These are phyloP conservation scores for Fusarium clavum DNA, from an alignment of 2,329 filamentous ascomycete genomes.

Conservation along the genomic window DNA sequence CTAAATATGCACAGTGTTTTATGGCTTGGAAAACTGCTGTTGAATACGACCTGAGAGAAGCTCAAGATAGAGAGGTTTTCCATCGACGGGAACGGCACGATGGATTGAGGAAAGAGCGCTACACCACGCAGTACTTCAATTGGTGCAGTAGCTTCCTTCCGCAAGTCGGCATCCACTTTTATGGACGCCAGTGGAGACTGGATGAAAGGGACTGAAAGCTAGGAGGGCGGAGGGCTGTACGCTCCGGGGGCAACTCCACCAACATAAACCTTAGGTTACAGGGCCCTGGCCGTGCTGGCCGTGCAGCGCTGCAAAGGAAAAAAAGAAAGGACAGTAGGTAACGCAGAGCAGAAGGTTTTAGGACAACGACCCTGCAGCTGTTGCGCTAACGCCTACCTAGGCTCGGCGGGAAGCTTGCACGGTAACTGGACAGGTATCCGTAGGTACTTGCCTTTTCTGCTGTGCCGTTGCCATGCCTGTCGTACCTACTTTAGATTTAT, in stretches of 20 bases:
- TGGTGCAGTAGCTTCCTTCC: slow-evolving; percentile 17
- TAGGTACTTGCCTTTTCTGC: background rate
- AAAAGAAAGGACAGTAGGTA: background rate
- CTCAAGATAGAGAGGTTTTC: background rate
- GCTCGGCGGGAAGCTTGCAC: background rate
- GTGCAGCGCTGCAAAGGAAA: background rate
- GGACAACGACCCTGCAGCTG: slow-evolving; percentile 6
- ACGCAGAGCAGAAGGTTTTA: background rate
- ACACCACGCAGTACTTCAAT: slow-evolving; percentile 1
- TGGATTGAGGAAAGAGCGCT: background rate
- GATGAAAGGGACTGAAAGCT: background rate
- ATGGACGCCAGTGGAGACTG: slow-evolving; percentile 17
- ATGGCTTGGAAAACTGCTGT: background rate
- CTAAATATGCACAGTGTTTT: background rate
- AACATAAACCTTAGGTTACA: slow-evolving; percentile 13
- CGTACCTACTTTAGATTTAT: slow-evolving; percentile 1
- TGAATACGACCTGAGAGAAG: background rate
- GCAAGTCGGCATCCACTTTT: slow-evolving; percentile 28
- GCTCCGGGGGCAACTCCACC: slow-evolving; percentile 12
- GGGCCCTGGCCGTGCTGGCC: slow-evolving; percentile 14
- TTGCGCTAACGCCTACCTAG: slow-evolving; percentile 5
- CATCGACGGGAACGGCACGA: slow-evolving; percentile 8
- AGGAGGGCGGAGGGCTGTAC: slow-evolving; percentile 29
- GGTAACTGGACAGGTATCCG: too few species aligned
- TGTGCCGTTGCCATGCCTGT: slow-evolving; percentile 13